Conservation (phyloP, 768 basidiomycete species). For the Xerocomellus amylosporus region DNA sequence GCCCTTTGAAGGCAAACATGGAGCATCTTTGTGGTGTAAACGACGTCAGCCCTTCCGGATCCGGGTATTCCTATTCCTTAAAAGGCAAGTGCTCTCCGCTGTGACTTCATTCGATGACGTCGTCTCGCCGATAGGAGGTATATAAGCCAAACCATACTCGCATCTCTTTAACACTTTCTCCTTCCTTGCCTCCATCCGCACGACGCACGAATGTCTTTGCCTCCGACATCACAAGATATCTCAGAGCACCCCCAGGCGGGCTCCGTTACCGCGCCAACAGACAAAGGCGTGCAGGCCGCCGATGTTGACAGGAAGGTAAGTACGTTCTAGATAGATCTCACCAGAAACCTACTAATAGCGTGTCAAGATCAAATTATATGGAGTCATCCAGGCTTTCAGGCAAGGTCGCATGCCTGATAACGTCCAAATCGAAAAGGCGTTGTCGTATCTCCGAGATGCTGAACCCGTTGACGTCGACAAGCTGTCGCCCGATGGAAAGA, state of each 20-base stretch:
- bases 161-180: not conserved
- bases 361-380: constrained; percentile 64
- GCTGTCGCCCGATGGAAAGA: constrained; percentile 74
- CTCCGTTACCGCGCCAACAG: constrained; percentile 65
- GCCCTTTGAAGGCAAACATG: not conserved
- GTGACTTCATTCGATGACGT: constrained; percentile 17
- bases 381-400: constrained; percentile 77
- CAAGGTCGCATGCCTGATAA: constrained; percentile 79
- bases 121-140: constrained; percentile 6
- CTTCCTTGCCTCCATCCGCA: not conserved
- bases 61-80: constrained; percentile 5
- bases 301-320: constrained; percentile 78
- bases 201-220: constrained; percentile 61
- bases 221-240: constrained; percentile 59
- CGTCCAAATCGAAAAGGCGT: constrained; percentile 69
- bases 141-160: constrained; percentile 5
- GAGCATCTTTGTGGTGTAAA: not conserved
- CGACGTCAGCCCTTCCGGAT: not conserved
- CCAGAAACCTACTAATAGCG: not conserved
- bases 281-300: constrained; percentile 57
- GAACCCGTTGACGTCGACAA: constrained; percentile 60
- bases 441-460: constrained; percentile 61
- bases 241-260: constrained; percentile 52
- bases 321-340: not conserved
- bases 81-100: constrained; percentile 2